Percentiles rank a stretch among this genome's conserved stretches.
Evolutionary conservation across 1,284 basidiomycete species (phyloP).

Genomic region (Cutaneotrichosporon mucoides): DNA sequence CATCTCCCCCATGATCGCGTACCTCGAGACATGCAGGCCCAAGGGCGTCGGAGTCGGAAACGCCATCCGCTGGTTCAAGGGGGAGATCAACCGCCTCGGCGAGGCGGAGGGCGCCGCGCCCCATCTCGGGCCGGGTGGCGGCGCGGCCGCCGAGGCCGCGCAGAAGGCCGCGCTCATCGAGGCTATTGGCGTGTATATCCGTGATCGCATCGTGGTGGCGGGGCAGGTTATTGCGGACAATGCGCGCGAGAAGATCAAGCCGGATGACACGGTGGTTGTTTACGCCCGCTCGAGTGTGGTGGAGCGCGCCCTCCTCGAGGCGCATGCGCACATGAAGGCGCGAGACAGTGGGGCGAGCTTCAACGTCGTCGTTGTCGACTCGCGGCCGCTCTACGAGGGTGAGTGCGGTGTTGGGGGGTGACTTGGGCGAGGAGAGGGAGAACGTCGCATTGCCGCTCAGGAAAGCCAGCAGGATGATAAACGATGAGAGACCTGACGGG

Average conservation of each 20-base stretch:
- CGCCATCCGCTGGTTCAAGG: conserved; percentile 69
- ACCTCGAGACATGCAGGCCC: conserved; percentile 47
- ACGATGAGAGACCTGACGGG: no score
- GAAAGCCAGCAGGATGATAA: no score
- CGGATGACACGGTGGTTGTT: conserved; percentile 87
- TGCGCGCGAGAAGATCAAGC: conserved; percentile 86
- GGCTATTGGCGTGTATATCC: conserved; percentile 89
- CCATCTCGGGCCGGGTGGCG: no score
- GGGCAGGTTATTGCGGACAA: conserved; percentile 88
- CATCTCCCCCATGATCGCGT: conserved; percentile 50
- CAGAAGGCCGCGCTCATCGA: conserved; percentile 80
- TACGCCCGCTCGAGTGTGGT: conserved; percentile 94
- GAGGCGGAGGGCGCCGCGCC: conserved; percentile 59
- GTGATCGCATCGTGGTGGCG: conserved; percentile 88
- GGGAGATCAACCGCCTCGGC: conserved; percentile 88
- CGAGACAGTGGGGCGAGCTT: conserved; percentile 64
- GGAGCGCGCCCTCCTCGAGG: conserved; percentile 79
- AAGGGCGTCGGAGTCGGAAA: conserved; percentile 51
- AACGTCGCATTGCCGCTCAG: no score
- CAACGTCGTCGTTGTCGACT: conserved; percentile 91
- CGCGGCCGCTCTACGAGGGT: conserved; percentile 89
- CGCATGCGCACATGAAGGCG: conserved; percentile 56
- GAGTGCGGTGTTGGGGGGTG: conserved; percentile 2
- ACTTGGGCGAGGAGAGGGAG: no score
- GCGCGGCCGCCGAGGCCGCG: conserved; percentile 70